Conservation (phyloP, 768 basidiomycete genomes). For the Daedaleopsis sinensis region DNA sequence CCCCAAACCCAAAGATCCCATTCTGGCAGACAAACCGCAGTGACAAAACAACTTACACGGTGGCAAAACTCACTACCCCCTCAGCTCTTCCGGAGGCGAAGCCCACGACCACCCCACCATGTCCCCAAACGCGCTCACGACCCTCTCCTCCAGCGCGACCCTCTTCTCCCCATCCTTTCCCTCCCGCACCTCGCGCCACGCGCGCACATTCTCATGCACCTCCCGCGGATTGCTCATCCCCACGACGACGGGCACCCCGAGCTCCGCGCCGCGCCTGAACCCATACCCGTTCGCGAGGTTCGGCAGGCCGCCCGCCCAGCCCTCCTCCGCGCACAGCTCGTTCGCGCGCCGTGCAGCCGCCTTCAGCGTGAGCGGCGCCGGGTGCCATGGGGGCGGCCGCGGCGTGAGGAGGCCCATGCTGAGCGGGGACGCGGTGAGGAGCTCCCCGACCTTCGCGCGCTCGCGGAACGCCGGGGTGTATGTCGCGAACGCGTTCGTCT, state of each 20-base stretch:
- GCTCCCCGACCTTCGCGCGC: constrained; percentile 67
- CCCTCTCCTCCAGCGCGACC: constrained; percentile 47
- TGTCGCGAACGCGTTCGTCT: constrained; percentile 61
- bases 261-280: constrained; percentile 48
- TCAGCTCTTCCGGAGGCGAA: constrained; percentile 42
- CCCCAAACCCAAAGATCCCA: too few species aligned
- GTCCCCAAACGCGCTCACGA: constrained; percentile 46
- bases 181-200: constrained; percentile 64
- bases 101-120: constrained; percentile 58
- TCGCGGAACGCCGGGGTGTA: constrained; percentile 59
- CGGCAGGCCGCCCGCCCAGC: constrained; percentile 53
- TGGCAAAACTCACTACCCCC: background rate
- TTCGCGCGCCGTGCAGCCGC: constrained; percentile 45
- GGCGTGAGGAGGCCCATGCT: constrained; percentile 80
- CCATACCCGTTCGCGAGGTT: constrained; percentile 77
- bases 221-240: constrained; percentile 73
- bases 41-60: background rate
- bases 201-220: constrained; percentile 71
- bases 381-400: constrained; percentile 71
- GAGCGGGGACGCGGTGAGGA: constrained; percentile 81
- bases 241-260: constrained; percentile 63
- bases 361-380: constrained; percentile 58
- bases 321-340: constrained; percentile 27
- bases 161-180: constrained; percentile 38
- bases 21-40: too few species aligned